Percentiles rank a stretch among this genome's conserved stretches.
phyloP scores from a whole-genome alignment of 495 filamentous ascomycete species.

The Talaromyces proteolyticus region DNA sequence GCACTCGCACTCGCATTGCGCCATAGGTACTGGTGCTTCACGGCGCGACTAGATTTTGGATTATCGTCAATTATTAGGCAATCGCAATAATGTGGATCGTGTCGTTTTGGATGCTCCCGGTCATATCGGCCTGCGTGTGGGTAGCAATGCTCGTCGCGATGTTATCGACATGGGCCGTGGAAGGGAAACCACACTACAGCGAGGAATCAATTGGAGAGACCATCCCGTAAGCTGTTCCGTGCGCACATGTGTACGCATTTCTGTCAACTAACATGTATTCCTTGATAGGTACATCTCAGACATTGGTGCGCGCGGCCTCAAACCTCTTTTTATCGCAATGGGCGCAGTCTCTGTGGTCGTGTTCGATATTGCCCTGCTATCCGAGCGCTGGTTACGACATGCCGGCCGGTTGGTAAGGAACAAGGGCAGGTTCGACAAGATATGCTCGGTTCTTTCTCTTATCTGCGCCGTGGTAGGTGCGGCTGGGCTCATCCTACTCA shows the following conservation, averaged over 20 bases:
- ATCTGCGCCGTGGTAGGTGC: slow-evolving; percentile 72
- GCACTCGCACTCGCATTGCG: neutral
- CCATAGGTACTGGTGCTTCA: too few species aligned
- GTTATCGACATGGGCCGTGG: slow-evolving; percentile 62
- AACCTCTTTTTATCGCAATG: slow-evolving; percentile 85
- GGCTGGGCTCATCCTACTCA: slow-evolving; percentile 70
- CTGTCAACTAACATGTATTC: neutral
- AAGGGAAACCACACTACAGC: slow-evolving; percentile 54
- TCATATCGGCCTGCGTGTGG: slow-evolving; percentile 78
- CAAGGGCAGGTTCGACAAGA: slow-evolving; percentile 59
- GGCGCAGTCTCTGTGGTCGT: slow-evolving; percentile 74
- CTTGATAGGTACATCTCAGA: slow-evolving; percentile 60
- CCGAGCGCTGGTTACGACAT: slow-evolving; percentile 81
- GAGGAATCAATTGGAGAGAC: slow-evolving; percentile 60
- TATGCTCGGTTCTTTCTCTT: slow-evolving; percentile 62
- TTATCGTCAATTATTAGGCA: too few species aligned
- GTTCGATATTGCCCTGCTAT: slow-evolving; percentile 73
- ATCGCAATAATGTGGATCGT: slow-evolving; percentile 42
- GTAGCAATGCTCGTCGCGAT: slow-evolving; percentile 65
- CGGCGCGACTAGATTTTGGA: too few species aligned
- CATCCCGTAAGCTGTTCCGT: slow-evolving; percentile 58
- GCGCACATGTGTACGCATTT: slow-evolving; percentile 1
- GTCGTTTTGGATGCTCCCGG: slow-evolving; percentile 69
- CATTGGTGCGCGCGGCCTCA: slow-evolving; percentile 65
- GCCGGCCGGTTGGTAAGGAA: slow-evolving; percentile 66